Evolutionary conservation across 306 rosid species (phyloP).

Genomic region (Amphicarpaea edgeworthii): DNA sequence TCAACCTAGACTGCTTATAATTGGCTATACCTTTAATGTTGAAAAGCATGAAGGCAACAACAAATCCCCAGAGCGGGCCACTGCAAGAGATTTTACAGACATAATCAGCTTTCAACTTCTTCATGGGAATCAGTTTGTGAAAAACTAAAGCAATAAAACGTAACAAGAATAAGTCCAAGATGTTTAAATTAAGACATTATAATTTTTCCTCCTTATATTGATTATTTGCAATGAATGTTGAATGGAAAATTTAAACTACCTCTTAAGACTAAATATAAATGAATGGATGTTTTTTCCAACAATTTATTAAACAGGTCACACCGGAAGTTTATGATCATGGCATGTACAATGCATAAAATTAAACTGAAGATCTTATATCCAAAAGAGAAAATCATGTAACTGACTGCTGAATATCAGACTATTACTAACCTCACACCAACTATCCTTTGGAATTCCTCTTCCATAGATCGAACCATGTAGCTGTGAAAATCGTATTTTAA

Average conservation of each 20-base stretch:
- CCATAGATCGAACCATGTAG: slow-evolving; percentile 98
- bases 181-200: slow-evolving; percentile 5
- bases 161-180: slow-evolving; percentile 1
- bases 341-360: slow-evolving; percentile 1
- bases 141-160: slow-evolving; percentile 37
- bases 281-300: slow-evolving; percentile 2
- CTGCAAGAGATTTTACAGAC: slow-evolving; percentile 65
- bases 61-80: slow-evolving; percentile 95
- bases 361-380: slow-evolving; percentile 12
- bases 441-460: slow-evolving; percentile 95
- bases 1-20: slow-evolving; percentile 24
- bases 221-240: slow-evolving; percentile 2
- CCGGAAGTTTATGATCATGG: slow-evolving; percentile 23
- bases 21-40: slow-evolving; percentile 76
- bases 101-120: slow-evolving; percentile 43
- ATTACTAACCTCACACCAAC: slow-evolving; percentile 93
- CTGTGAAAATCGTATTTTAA: slow-evolving; percentile 89
- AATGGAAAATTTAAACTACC: slow-evolving; percentile 14
- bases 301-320: neutral
- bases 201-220: slow-evolving; percentile 36
- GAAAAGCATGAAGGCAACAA: slow-evolving; percentile 93
- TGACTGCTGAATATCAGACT: slow-evolving; percentile 9
- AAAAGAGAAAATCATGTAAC: slow-evolving; percentile 35
- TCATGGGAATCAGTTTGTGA: slow-evolving; percentile 26
- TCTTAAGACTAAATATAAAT: slow-evolving; percentile 4